phyloP scores from a whole-genome alignment of 305 asterid species.

The Fraxinus xanthoxyloides region DNA sequence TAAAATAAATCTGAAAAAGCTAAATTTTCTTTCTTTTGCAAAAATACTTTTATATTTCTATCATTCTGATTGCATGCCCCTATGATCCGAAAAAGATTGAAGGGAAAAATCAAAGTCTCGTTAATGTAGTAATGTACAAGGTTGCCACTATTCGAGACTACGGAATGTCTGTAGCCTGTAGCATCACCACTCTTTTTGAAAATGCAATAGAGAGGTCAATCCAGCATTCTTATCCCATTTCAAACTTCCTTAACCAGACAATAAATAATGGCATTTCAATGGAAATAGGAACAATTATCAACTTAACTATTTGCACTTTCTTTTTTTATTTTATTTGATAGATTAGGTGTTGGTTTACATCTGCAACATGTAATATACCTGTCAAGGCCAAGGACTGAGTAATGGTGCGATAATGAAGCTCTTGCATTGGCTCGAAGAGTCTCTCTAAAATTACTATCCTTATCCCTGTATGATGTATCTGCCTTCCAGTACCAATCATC shows the following conservation, averaged over 20 bases:
- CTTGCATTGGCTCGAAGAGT: slow-evolving; percentile 45
- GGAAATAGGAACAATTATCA: slow-evolving; percentile 3
- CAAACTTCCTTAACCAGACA: background rate
- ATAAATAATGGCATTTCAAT: background rate
- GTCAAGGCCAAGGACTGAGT: slow-evolving; percentile 90
- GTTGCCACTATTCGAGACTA: background rate
- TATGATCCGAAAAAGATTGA: background rate
- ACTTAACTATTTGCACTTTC: background rate
- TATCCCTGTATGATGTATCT: slow-evolving; percentile 58
- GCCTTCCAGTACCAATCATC: slow-evolving; percentile 95
- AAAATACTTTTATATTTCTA: background rate
- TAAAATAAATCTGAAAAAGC: background rate
- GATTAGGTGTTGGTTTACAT: slow-evolving; percentile 10
- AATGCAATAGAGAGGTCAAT: background rate
- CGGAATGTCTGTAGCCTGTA: background rate
- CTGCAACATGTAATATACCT: slow-evolving; percentile 44
- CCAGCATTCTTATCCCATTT: background rate
- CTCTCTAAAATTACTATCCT: slow-evolving; percentile 49
- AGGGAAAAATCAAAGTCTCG: background rate
- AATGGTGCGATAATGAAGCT: slow-evolving; percentile 70
- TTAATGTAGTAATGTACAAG: background rate
- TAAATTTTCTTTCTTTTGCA: background rate
- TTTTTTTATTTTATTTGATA: background rate
- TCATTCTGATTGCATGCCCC: background rate
- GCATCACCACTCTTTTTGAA: background rate